Percentiles rank a stretch among this genome's conserved stretches.
Conservation (phyloP, 495 filamentous ascomycete genomes). For the Tricharina praecox region DNA sequence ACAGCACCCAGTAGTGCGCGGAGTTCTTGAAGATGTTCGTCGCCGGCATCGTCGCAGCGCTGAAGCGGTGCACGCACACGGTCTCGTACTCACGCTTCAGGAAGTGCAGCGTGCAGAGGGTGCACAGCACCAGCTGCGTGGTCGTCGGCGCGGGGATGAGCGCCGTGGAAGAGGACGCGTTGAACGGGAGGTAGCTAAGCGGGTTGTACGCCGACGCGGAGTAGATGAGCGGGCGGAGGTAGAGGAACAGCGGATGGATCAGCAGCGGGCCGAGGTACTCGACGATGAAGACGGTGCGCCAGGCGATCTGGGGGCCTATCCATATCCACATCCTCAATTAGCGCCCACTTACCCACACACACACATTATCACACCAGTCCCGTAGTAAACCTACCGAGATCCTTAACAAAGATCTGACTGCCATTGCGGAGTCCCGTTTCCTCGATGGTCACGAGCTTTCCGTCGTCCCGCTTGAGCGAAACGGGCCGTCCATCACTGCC, state of each 20-base stretch:
- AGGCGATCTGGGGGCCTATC: slow-evolving; percentile 74
- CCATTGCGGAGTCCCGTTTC: slow-evolving; percentile 47
- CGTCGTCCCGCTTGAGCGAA: slow-evolving; percentile 45
- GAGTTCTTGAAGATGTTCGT: slow-evolving; percentile 81
- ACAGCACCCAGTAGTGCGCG: slow-evolving; percentile 73
- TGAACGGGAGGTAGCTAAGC: slow-evolving; percentile 29
- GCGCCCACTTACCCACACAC: too few species aligned
- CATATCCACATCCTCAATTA: slow-evolving; percentile 90
- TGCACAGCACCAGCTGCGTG: slow-evolving; percentile 53
- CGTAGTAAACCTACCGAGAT: slow-evolving; percentile 76
- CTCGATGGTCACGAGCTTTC: slow-evolving; percentile 45
- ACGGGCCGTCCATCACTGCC: slow-evolving; percentile 51
- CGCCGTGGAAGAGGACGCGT: slow-evolving; percentile 26
- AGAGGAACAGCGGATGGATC: slow-evolving; percentile 60
- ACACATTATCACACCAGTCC: too few species aligned
- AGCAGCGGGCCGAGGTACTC: slow-evolving; percentile 92
- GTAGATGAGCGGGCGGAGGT: slow-evolving; percentile 60
- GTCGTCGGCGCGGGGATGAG: slow-evolving; percentile 33
- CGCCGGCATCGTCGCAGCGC: slow-evolving; percentile 76
- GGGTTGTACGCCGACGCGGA: slow-evolving; percentile 33
- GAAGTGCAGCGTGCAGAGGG: slow-evolving; percentile 65
- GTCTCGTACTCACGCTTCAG: slow-evolving; percentile 91
- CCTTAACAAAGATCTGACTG: slow-evolving; percentile 73
- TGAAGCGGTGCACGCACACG: slow-evolving; percentile 88
- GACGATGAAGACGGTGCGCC: slow-evolving; percentile 85